These are phyloP conservation scores for Eurotiales sp. DNA, from an alignment of 2,329 filamentous ascomycete species.

Conservation along the genomic window DNA sequence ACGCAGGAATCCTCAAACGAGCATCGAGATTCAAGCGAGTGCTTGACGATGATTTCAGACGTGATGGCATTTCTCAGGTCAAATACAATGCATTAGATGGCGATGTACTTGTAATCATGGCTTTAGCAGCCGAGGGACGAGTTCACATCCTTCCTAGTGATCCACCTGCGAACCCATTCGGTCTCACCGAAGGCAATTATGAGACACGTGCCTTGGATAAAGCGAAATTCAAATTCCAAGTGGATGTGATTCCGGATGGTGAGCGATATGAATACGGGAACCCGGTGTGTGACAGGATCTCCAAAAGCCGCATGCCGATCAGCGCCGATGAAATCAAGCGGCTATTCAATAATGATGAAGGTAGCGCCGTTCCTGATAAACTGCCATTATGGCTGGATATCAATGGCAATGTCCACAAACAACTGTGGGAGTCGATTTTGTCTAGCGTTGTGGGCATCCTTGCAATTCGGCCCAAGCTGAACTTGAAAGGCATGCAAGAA, in stretches of 20 bases:
- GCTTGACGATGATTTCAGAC: constrained; percentile 38
- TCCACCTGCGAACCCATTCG: constrained; percentile 43
- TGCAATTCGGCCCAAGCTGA: constrained; percentile 39
- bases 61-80: constrained; percentile 28
- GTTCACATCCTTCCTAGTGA: constrained; percentile 36
- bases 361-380: constrained; percentile 16
- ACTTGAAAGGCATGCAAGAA: constrained; percentile 29
- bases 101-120: constrained; percentile 41
- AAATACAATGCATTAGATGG: constrained; percentile 40
- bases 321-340: background rate
- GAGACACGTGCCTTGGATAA: constrained; percentile 46
- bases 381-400: constrained; percentile 50
- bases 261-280: constrained; percentile 39
- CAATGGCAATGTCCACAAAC: constrained; percentile 34
- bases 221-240: constrained; percentile 37
- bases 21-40: constrained; percentile 42
- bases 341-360: constrained; percentile 4
- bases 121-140: constrained; percentile 35
- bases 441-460: constrained; percentile 41
- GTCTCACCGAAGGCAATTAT: constrained; percentile 46
- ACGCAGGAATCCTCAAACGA: constrained; percentile 35
- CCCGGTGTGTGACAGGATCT: constrained; percentile 25
- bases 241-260: constrained; percentile 36
- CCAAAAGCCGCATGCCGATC: background rate
- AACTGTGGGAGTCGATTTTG: constrained; percentile 42